Evolutionary conservation across 495 filamentous ascomycete genomes (phyloP).

Genomic region (Penicillium waksmanii): DNA sequence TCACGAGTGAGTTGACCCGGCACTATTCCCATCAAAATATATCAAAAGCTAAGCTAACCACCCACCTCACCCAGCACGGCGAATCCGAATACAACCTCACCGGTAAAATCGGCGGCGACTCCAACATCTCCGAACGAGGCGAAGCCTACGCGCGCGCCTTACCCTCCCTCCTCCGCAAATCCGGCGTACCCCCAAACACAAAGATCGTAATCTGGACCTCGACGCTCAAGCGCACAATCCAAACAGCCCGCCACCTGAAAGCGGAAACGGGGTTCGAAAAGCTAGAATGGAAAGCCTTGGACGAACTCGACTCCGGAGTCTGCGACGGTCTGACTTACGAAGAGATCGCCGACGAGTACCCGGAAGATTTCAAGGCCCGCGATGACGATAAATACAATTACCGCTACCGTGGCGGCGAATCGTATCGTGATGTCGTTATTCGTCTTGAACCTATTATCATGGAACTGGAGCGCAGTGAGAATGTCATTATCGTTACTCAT

Average conservation of each 20-base stretch:
- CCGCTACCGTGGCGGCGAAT: conserved; percentile 94
- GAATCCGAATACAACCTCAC: conserved; percentile 89
- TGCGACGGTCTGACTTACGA: conserved; percentile 96
- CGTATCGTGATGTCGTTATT: conserved; percentile 96
- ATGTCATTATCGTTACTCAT: conserved; percentile 97
- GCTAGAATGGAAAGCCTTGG: conserved; percentile 96
- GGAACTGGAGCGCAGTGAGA: conserved; percentile 93
- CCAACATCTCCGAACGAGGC: conserved; percentile 82
- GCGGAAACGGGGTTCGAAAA: conserved; percentile 74
- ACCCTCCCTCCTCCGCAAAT: conserved; percentile 77
- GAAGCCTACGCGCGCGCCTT: conserved; percentile 82
- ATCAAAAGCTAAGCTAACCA: conserved; percentile 3
- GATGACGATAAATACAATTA: conserved; percentile 99
- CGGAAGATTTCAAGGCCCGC: conserved; percentile 90
- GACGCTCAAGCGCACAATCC: conserved; percentile 88
- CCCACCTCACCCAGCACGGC: conserved; percentile 65
- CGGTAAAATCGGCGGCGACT: conserved; percentile 90
- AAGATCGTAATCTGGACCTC: conserved; percentile 97
- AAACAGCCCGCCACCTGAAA: conserved; percentile 78
- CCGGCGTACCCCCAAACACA: conserved; percentile 72
- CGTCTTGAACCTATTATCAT: conserved; percentile 98
- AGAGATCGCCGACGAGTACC: conserved; percentile 86
- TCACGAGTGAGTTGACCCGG: conserved; percentile 71
- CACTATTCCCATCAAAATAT: neutral
- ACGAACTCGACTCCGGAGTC: conserved; percentile 94